phyloP scores from a whole-genome alignment of 2,329 filamentous ascomycete species.

The Aureobasidium musti region DNA sequence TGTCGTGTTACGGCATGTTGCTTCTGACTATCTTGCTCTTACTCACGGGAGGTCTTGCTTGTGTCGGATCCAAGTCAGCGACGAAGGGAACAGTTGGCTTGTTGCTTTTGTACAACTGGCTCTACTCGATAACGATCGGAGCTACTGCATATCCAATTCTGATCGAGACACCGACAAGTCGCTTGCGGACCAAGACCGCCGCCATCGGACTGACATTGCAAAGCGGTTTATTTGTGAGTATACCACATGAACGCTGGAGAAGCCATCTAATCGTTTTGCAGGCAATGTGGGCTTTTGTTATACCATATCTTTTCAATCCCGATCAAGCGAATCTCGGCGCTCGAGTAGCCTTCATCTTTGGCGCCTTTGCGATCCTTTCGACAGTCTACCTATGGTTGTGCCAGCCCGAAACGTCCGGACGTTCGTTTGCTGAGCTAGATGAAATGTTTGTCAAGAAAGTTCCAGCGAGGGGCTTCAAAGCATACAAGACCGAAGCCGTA shows the following conservation, averaged over 20 bases:
- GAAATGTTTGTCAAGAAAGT: slow-evolving; percentile 30
- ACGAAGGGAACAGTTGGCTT: slow-evolving; percentile 37
- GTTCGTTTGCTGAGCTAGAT: slow-evolving; percentile 29
- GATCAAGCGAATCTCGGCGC: slow-evolving; percentile 45
- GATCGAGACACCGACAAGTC: slow-evolving; percentile 45
- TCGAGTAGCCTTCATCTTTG: slow-evolving; percentile 49
- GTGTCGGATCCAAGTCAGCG: slow-evolving; percentile 13
- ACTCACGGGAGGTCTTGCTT: slow-evolving; percentile 45
- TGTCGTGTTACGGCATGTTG: slow-evolving; percentile 44
- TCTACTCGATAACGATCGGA: slow-evolving; percentile 48
- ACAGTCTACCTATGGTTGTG: slow-evolving; percentile 12
- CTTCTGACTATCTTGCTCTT: slow-evolving; percentile 47
- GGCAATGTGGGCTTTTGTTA: slow-evolving; percentile 45
- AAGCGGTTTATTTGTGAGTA: slow-evolving; percentile 32
- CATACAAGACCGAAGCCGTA: slow-evolving; percentile 15
- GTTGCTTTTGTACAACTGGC: slow-evolving; percentile 46
- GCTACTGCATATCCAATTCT: slow-evolving; percentile 46
- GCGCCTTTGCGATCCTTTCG: slow-evolving; percentile 39
- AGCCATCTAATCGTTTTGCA: slow-evolving; percentile 32
- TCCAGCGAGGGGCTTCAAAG: slow-evolving; percentile 25
- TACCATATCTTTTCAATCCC: slow-evolving; percentile 46
- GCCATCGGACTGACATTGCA: slow-evolving; percentile 45
- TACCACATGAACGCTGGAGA: background rate
- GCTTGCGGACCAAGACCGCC: slow-evolving; percentile 47
- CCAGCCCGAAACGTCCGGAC: slow-evolving; percentile 29